Evolutionary conservation across 2,329 filamentous ascomycete species (phyloP).

Genomic region (Talaromyces rugulosus): DNA sequence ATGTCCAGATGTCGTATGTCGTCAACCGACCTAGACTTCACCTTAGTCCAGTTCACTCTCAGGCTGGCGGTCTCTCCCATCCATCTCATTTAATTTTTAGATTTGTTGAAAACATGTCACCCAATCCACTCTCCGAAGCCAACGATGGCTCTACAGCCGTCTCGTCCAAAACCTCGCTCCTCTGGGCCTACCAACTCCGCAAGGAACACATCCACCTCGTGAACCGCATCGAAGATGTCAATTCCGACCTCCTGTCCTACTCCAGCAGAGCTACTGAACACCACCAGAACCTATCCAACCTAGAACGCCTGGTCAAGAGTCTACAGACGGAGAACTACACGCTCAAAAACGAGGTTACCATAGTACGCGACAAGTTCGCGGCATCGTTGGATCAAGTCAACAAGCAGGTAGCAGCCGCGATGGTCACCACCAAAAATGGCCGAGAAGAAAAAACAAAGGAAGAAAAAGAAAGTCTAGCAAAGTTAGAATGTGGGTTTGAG

Average conservation of each 20-base stretch:
- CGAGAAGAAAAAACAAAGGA: background rate
- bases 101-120: background rate
- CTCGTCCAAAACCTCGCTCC: conserved; percentile 21
- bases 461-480: background rate
- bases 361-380: conserved; percentile 3
- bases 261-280: conserved; percentile 2
- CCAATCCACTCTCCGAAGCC: conserved; percentile 1
- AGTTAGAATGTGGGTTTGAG: background rate
- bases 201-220: conserved; percentile 32
- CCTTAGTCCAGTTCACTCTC: background rate
- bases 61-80: too few species aligned
- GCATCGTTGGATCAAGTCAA: conserved; percentile 6
- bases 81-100: background rate
- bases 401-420: conserved; percentile 4
- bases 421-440: background rate
- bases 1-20: too few species aligned
- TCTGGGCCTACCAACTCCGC: conserved; percentile 38
- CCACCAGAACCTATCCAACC: conserved; percentile 7
- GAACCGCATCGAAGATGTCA: conserved; percentile 22
- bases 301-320: conserved; percentile 8
- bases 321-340: conserved; percentile 11
- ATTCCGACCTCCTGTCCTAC: conserved; percentile 13
- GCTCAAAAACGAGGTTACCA: conserved; percentile 10
- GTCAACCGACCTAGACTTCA: background rate
- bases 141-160: conserved; percentile 3